Evolutionary conservation across 495 filamentous ascomycete genomes (phyloP).

Genomic region (Thozetella sp.): DNA sequence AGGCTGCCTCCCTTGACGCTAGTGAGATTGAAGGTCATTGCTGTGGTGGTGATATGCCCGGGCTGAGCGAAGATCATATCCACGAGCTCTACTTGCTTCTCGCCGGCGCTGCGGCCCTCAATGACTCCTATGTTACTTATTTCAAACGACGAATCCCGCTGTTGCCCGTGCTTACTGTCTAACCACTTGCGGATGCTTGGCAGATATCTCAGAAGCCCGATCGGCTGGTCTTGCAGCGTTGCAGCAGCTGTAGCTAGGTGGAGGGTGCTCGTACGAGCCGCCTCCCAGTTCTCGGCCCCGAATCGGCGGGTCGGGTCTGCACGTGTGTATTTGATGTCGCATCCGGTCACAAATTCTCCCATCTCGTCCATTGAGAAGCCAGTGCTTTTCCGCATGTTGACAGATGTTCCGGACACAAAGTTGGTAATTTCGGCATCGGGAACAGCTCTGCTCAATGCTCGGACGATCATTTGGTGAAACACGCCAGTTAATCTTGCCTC

Average conservation of each 20-base stretch:
- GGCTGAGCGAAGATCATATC: slow-evolving; percentile 16
- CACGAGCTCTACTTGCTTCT: background rate
- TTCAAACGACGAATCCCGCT: slow-evolving; percentile 12
- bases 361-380: slow-evolving; percentile 7
- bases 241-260: slow-evolving; percentile 4
- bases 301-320: background rate
- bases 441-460: slow-evolving; percentile 9
- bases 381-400: slow-evolving; percentile 10
- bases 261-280: slow-evolving; percentile 1
- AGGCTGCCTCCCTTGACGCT: slow-evolving; percentile 12
- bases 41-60: slow-evolving; percentile 6
- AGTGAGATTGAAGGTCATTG: slow-evolving; percentile 9
- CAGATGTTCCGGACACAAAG: slow-evolving; percentile 5
- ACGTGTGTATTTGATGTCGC: background rate
- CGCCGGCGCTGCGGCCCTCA: background rate
- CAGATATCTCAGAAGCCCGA: slow-evolving; percentile 13
- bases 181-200: slow-evolving; percentile 16
- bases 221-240: slow-evolving; percentile 13
- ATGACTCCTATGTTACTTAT: slow-evolving; percentile 13
- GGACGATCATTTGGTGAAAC: slow-evolving; percentile 6
- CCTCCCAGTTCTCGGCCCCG: slow-evolving; percentile 7
- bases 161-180: slow-evolving; percentile 3
- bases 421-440: slow-evolving; percentile 3
- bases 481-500: slow-evolving; percentile 8
- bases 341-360: slow-evolving; percentile 13